Evolutionary conservation across 1,284 basidiomycete species (phyloP).

Genomic region (Taiwanofungus camphoratus): DNA sequence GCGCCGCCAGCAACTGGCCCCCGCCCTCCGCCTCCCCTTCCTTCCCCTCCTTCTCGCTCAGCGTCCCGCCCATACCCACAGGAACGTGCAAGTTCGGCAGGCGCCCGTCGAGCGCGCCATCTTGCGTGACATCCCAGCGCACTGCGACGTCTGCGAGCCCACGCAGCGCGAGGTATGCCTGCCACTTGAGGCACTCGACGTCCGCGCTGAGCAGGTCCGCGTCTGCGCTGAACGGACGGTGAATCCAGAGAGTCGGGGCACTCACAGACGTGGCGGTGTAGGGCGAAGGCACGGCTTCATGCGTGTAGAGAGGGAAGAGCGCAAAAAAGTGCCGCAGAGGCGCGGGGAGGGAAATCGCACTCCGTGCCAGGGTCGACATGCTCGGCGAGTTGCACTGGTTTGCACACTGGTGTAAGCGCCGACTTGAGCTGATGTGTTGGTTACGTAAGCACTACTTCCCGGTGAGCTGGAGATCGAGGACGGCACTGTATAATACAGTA

Average conservation of each 20-base stretch:
- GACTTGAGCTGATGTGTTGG: no score
- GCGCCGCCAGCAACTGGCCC: conserved; percentile 53
- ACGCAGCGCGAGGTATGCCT: conserved; percentile 72
- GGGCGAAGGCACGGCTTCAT: conserved; percentile 41
- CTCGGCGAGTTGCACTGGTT: no score
- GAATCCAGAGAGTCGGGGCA: conserved; percentile 60
- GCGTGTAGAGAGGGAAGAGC: conserved; percentile 49
- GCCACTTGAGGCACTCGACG: conserved; percentile 82
- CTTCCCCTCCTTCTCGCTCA: no score
- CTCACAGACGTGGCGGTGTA: conserved; percentile 37
- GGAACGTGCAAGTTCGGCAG: conserved; percentile 61
- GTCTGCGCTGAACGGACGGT: conserved; percentile 35
- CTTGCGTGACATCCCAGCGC: conserved; percentile 59
- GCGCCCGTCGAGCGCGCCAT: conserved; percentile 60
- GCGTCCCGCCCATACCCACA: conserved; percentile 21
- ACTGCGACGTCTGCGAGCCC: conserved; percentile 46
- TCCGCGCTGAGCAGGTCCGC: conserved; percentile 55
- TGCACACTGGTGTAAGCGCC: no score
- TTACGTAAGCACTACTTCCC: no score
- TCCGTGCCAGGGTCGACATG: no score
- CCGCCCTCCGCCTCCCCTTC: no score
- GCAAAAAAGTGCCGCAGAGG: conserved; percentile 45
- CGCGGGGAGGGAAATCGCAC: conserved; percentile 24
- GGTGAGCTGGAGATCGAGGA: no score
- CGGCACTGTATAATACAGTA: no score